A percentile compares a stretch with the other conserved stretches of the same genome.
phyloP scores from a whole-genome alignment of 495 filamentous ascomycete species.

The Chaetomidium leptoderma region DNA sequence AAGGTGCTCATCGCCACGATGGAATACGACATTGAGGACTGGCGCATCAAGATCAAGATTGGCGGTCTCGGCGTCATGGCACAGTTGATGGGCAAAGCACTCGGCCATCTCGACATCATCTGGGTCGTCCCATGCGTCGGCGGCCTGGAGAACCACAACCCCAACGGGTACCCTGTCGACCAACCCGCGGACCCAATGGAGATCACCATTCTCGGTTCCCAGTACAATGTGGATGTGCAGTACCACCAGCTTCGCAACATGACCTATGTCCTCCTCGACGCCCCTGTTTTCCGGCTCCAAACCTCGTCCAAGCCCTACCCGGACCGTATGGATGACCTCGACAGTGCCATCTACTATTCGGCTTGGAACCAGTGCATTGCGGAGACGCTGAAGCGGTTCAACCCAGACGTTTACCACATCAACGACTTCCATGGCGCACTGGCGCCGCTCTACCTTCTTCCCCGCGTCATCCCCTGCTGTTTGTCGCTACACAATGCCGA shows the following conservation, averaged over 20 bases:
- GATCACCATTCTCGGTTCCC: slow-evolving; percentile 57
- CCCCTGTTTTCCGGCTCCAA: slow-evolving; percentile 64
- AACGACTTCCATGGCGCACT: slow-evolving; percentile 75
- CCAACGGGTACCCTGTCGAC: slow-evolving; percentile 50
- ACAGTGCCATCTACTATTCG: slow-evolving; percentile 67
- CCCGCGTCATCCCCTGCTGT: slow-evolving; percentile 54
- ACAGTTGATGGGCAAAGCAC: slow-evolving; percentile 67
- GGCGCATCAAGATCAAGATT: slow-evolving; percentile 69
- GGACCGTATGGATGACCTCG: slow-evolving; percentile 66
- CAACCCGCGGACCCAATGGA: slow-evolving; percentile 52
- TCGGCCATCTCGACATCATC: slow-evolving; percentile 64
- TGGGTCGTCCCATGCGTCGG: slow-evolving; percentile 75
- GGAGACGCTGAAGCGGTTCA: slow-evolving; percentile 52
- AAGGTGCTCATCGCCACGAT: slow-evolving; percentile 56
- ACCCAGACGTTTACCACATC: slow-evolving; percentile 69
- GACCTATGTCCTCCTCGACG: slow-evolving; percentile 67
- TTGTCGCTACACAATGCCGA: slow-evolving; percentile 54
- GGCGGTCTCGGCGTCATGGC: slow-evolving; percentile 68
- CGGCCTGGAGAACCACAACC: slow-evolving; percentile 46
- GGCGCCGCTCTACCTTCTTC: slow-evolving; percentile 65
- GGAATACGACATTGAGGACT: slow-evolving; percentile 71
- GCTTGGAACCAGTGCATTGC: slow-evolving; percentile 71
- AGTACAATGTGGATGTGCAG: slow-evolving; percentile 59
- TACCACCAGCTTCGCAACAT: slow-evolving; percentile 66
- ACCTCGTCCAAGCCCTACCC: slow-evolving; percentile 62